Conservation (phyloP, 352 stramenopile genomes). For the Pythium periplocum region DNA sequence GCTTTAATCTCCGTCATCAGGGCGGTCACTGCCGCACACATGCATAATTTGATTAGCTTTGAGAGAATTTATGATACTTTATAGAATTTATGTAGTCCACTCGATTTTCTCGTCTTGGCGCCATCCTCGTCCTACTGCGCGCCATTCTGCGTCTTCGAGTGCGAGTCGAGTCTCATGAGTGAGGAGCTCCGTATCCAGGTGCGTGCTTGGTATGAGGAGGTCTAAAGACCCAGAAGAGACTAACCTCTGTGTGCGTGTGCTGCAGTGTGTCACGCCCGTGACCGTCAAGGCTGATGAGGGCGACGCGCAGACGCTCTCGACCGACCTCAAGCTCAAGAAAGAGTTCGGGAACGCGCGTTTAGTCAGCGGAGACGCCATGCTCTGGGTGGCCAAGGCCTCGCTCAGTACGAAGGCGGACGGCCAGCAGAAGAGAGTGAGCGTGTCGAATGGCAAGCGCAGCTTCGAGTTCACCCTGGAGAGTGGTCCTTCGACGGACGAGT, state of each 20-base stretch:
- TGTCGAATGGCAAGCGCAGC: constrained; percentile 54
- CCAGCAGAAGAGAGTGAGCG: constrained; percentile 28
- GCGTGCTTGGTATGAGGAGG: neutral
- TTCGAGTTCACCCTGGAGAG: constrained; percentile 58
- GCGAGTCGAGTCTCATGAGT: neutral
- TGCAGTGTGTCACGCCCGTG: constrained; percentile 50
- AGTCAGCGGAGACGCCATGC: constrained; percentile 59
- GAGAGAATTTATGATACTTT: no score
- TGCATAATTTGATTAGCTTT: neutral
- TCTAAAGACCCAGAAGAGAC: no score
- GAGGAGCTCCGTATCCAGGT: constrained; percentile 5
- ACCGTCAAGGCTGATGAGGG: no score
- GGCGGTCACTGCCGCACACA: constrained; percentile 19
- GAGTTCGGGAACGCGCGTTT: constrained; percentile 77
- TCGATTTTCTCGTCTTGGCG: no score
- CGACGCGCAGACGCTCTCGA: no score
- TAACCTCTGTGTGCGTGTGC: no score
- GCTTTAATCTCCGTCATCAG: constrained; percentile 21
- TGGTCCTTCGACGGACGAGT: constrained; percentile 37
- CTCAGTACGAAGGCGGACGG: constrained; percentile 11
- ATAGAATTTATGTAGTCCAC: no score
- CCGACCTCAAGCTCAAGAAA: constrained; percentile 57
- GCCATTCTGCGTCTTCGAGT: no score
- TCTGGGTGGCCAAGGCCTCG: constrained; percentile 57
- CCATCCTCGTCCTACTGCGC: no score